Conservation (phyloP, 768 basidiomycete species). For the Tricholoma hemisulphureum region DNA sequence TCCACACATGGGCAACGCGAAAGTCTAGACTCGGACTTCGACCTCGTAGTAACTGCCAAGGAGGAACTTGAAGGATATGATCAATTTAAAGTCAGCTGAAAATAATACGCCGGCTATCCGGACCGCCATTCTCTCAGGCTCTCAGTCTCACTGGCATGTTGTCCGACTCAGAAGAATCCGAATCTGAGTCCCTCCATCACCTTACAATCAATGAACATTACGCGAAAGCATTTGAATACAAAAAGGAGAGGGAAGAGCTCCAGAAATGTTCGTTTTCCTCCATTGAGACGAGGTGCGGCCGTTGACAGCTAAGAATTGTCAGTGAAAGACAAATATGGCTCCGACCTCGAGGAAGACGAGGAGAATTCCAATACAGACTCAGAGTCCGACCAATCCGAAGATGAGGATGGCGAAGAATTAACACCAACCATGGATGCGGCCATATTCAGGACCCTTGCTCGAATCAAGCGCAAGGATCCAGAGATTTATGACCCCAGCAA, state of each 20-base stretch:
- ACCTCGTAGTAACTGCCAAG: no score
- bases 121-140: no score
- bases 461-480: conserved; percentile 81
- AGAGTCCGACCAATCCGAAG: conserved; percentile 80
- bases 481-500: conserved; percentile 73
- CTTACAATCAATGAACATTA: conserved; percentile 73
- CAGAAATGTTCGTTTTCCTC: conserved; percentile 55
- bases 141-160: conserved; percentile 32
- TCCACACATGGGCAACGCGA: neutral
- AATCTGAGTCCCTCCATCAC: conserved; percentile 41
- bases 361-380: conserved; percentile 57
- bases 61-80: no score
- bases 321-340: conserved; percentile 91
- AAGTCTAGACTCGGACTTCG: no score
- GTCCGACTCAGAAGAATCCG: conserved; percentile 47
- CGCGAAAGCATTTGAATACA: conserved; percentile 80
- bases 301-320: neutral
- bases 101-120: neutral
- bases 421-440: conserved; percentile 93
- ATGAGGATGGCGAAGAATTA: conserved; percentile 92
- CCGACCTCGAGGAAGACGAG: conserved; percentile 58
- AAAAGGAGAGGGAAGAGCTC: conserved; percentile 85
- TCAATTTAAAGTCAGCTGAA: no score
- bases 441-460: conserved; percentile 84
- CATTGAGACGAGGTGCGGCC: neutral